Conservation (phyloP, 2,329 filamentous ascomycete genomes). For the Conoideocrella luteorostrata region DNA sequence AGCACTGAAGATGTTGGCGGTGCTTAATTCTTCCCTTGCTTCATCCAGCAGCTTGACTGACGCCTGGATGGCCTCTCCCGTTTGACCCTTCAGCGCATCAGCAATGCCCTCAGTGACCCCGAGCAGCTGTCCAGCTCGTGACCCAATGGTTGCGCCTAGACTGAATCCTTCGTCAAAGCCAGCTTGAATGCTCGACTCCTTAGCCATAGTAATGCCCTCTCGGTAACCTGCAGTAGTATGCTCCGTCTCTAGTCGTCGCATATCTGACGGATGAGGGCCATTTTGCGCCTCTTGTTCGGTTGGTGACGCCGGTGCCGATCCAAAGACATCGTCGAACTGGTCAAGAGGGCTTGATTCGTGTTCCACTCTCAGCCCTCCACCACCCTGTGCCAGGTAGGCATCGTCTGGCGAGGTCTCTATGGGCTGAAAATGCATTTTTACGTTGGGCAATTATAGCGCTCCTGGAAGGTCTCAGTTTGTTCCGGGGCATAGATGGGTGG, state of each 20-base stretch:
- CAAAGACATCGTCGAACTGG: conserved; percentile 32
- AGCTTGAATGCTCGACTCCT: conserved; percentile 68
- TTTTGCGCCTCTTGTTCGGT: conserved; percentile 11
- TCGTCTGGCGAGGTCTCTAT: conserved; percentile 23
- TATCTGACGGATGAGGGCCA: conserved; percentile 50
- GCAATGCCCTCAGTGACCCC: conserved; percentile 71
- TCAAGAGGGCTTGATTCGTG: conserved; percentile 11
- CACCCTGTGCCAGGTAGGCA: conserved; percentile 16
- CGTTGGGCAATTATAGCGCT: background rate
- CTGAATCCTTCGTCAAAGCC: conserved; percentile 91
- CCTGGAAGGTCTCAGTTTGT: conserved; percentile 2
- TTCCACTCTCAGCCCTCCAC: conserved; percentile 7
- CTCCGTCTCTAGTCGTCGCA: conserved; percentile 65
- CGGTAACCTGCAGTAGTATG: conserved; percentile 86
- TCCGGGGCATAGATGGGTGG: background rate
- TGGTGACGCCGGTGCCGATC: conserved; percentile 19
- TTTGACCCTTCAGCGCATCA: conserved; percentile 33
- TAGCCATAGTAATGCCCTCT: conserved; percentile 74
- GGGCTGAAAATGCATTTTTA: conserved; percentile 30
- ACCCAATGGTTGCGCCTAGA: conserved; percentile 74
- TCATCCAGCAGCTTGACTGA: conserved; percentile 32
- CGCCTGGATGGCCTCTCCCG: conserved; percentile 16
- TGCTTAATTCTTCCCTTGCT: conserved; percentile 54
- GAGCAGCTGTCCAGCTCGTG: conserved; percentile 65
- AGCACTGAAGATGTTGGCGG: conserved; percentile 55